phyloP scores from a whole-genome alignment of 2,329 filamentous ascomycete species.

The Chaetomium sp. region DNA sequence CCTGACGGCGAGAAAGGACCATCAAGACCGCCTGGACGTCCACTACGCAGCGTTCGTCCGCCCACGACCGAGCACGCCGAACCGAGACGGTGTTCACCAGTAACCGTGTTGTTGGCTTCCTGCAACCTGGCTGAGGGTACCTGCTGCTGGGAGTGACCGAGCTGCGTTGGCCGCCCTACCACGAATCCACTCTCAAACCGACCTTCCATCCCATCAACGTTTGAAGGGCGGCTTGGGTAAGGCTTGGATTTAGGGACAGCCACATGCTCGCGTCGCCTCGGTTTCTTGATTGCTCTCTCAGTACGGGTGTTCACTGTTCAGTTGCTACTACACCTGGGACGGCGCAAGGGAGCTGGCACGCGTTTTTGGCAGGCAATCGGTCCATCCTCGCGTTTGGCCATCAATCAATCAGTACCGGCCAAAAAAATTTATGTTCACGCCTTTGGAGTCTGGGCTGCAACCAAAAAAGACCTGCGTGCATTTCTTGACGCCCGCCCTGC shows the following conservation, averaged over 20 bases:
- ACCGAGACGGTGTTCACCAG: background rate
- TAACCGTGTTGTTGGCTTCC: background rate
- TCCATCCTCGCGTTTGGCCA: background rate
- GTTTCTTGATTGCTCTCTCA: background rate
- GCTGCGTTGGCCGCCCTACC: too few relatives aligned
- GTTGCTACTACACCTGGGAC: too few relatives aligned
- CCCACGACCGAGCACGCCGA: background rate
- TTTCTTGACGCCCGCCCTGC: too few relatives aligned
- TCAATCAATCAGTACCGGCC: background rate
- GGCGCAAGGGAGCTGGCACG: too few relatives aligned
- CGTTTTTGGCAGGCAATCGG: too few relatives aligned
- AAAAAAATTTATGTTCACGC: too few relatives aligned
- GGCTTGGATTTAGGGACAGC: too few relatives aligned
- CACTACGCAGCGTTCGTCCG: background rate
- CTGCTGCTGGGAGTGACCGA: too few relatives aligned
- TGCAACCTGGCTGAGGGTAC: background rate
- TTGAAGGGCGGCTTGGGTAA: background rate
- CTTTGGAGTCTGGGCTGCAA: too few relatives aligned
- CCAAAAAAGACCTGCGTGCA: too few relatives aligned
- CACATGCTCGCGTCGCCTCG: background rate
- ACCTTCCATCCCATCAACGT: constrained; percentile 1
- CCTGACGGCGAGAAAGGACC: background rate
- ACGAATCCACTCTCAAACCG: background rate
- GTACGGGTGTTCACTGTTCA: too few relatives aligned
- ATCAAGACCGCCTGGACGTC: background rate